These are phyloP conservation scores for Agaricus sinodeliciosus DNA, from an alignment of 768 basidiomycete species.

Conservation along the genomic window DNA sequence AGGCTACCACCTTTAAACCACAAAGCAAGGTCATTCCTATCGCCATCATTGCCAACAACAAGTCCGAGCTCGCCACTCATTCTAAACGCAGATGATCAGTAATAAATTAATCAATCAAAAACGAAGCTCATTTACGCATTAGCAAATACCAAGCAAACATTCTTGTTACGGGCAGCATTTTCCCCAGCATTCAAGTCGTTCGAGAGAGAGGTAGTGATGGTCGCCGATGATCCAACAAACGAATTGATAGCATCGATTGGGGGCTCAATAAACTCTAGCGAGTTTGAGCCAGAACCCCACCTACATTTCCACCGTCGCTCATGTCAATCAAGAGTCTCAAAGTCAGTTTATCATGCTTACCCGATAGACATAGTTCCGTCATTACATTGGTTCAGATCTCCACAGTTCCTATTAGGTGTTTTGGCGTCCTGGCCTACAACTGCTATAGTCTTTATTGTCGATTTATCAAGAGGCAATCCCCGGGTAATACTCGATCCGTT, in stretches of 20 bases:
- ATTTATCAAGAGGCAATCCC: conserved; percentile 38
- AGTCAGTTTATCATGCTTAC: conserved; percentile 26
- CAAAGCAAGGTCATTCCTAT: conserved; percentile 50
- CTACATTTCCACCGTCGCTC: conserved; percentile 15
- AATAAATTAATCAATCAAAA: background rate
- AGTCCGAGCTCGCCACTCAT: conserved; percentile 46
- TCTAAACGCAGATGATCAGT: conserved; percentile 17
- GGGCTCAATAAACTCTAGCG: conserved; percentile 36
- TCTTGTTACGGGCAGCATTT: conserved; percentile 37
- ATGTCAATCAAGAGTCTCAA: background rate
- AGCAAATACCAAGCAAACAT: conserved; percentile 55
- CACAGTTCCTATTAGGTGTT: conserved; percentile 40
- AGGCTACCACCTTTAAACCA: conserved; percentile 53
- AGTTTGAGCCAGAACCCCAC: conserved; percentile 48
- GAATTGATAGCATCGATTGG: conserved; percentile 40
- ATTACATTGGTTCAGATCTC: conserved; percentile 46
- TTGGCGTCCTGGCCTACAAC: conserved; percentile 55
- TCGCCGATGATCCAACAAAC: conserved; percentile 31
- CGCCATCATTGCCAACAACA: conserved; percentile 58
- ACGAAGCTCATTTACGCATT: conserved; percentile 34
- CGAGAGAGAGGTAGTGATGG: conserved; percentile 34
- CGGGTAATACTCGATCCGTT: conserved; percentile 26
- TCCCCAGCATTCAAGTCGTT: conserved; percentile 33
- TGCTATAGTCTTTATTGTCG: conserved; percentile 48
- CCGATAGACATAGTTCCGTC: conserved; percentile 59